Conservation (phyloP, 2,329 filamentous ascomycete genomes). For the Cucurbitaria berberidis region DNA sequence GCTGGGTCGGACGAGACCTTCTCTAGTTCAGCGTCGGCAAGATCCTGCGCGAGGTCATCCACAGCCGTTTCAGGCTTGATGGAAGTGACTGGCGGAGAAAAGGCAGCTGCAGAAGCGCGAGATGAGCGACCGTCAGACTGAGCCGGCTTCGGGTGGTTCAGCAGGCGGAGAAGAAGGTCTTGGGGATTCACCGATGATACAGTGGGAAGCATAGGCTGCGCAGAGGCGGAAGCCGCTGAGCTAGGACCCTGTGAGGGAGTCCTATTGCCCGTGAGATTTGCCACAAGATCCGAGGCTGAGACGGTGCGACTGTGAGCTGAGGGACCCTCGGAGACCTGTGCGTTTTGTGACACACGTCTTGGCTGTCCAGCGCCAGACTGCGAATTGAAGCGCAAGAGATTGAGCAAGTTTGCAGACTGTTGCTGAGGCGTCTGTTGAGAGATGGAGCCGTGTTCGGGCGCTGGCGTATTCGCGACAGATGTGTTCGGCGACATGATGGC, state of each 20-base stretch:
- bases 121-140: conserved; percentile 38
- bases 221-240: conserved; percentile 36
- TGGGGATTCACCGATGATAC: conserved; percentile 69
- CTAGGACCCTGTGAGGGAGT: conserved; percentile 40
- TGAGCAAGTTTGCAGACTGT: conserved; percentile 64
- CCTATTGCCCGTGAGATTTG: conserved; percentile 60
- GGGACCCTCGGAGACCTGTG: conserved; percentile 21
- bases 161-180: conserved; percentile 81
- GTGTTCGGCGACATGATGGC: conserved; percentile 65
- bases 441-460: conserved; percentile 49
- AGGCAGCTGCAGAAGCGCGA: conserved; percentile 33
- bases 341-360: conserved; percentile 39
- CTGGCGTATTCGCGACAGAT: conserved; percentile 53
- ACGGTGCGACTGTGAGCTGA: conserved; percentile 47
- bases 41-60: conserved; percentile 53
- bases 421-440: conserved; percentile 50
- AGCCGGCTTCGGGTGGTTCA: conserved; percentile 72
- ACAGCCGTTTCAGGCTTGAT: conserved; percentile 52
- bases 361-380: conserved; percentile 49
- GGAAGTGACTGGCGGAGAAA: conserved; percentile 36
- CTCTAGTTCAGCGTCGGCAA: conserved; percentile 54
- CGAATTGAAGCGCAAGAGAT: conserved; percentile 69
- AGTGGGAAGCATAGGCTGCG: conserved; percentile 36
- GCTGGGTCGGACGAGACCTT: conserved; percentile 43
- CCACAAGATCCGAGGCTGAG: conserved; percentile 64